Conservation (phyloP, 441 rosid species). For the Iberis amara region DNA sequence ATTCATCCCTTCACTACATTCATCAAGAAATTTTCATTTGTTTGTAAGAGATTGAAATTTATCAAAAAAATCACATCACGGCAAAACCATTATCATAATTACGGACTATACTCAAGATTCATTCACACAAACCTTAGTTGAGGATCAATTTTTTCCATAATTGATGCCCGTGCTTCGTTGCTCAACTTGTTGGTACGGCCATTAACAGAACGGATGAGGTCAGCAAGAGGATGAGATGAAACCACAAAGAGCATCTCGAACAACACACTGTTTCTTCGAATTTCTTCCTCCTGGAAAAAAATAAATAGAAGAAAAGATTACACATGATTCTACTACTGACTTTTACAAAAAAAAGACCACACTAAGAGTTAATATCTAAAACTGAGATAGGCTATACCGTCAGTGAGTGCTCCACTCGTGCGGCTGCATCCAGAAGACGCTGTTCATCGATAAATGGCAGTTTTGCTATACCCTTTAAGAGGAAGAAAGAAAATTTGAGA, state of each 20-base stretch:
- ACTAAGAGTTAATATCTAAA: not conserved
- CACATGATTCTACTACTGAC: not conserved
- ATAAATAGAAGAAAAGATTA: conserved; percentile 18
- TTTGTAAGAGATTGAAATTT: not conserved
- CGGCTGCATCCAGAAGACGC: conserved; percentile 78
- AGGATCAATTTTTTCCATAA: conserved; percentile 54
- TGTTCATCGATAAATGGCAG: conserved; percentile 85
- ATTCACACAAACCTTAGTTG: conserved; percentile 64
- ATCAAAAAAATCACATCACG: not conserved
- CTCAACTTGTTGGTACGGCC: conserved; percentile 49
- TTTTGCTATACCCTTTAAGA: conserved; percentile 72
- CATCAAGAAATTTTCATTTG: conserved; percentile 8
- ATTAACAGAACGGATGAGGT: conserved; percentile 62
- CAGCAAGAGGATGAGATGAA: conserved; percentile 69
- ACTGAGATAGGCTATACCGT: conserved; percentile 46
- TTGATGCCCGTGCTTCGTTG: conserved; percentile 37
- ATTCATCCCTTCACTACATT: conserved; percentile 89
- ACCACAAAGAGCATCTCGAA: conserved; percentile 74
- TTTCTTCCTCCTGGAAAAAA: conserved; percentile 66
- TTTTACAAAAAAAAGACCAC: not conserved
- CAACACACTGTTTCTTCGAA: conserved; percentile 65
- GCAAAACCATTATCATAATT: not conserved
- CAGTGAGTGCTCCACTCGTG: conserved; percentile 55
- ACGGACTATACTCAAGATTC: conserved; percentile 8
- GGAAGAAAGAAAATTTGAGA: conserved; percentile 20